Percentiles rank a stretch among this genome's conserved stretches.
These are phyloP conservation scores for Domatiomyces catenatus DNA, from an alignment of 2,329 filamentous ascomycete species.

Conservation along the genomic window DNA sequence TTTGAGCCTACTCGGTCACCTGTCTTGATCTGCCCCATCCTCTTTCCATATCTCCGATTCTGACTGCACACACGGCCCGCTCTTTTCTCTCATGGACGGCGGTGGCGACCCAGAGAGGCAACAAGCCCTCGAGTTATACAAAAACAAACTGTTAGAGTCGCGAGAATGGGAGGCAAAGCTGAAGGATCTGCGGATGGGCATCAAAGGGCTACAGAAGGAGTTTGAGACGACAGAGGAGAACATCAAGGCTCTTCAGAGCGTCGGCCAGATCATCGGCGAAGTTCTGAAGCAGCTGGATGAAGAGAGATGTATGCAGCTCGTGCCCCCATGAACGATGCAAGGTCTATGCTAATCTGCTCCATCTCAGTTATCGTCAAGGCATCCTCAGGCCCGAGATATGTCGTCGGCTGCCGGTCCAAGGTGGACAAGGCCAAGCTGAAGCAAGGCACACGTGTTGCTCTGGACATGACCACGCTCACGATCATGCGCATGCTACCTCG, in stretches of 20 bases:
- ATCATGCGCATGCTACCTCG: conserved; percentile 99
- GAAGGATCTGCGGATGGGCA: conserved; percentile 82
- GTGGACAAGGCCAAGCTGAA: conserved; percentile 95
- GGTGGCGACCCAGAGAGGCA: conserved; percentile 39
- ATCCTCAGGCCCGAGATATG: conserved; percentile 90
- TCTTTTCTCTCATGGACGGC: conserved; percentile 17
- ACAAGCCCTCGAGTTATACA: conserved; percentile 62
- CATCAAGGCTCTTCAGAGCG: conserved; percentile 97
- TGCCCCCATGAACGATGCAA: background rate
- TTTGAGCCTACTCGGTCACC: background rate
- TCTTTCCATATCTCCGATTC: background rate
- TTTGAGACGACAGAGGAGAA: conserved; percentile 97
- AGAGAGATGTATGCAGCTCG: conserved; percentile 65
- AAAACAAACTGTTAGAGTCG: conserved; percentile 74
- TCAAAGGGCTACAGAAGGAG: conserved; percentile 87
- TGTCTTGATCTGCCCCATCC: background rate
- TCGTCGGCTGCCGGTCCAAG: conserved; percentile 95
- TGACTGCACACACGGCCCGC: background rate
- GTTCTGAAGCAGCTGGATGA: conserved; percentile 98
- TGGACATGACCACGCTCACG: conserved; percentile 98
- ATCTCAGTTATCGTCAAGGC: conserved; percentile 86
- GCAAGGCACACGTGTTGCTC: conserved; percentile 90
- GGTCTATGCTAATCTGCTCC: conserved; percentile 1
- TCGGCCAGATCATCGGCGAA: conserved; percentile 97
- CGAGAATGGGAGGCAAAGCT: conserved; percentile 98